Conservation (phyloP, 768 basidiomycete species). For the Russula vinacea region DNA sequence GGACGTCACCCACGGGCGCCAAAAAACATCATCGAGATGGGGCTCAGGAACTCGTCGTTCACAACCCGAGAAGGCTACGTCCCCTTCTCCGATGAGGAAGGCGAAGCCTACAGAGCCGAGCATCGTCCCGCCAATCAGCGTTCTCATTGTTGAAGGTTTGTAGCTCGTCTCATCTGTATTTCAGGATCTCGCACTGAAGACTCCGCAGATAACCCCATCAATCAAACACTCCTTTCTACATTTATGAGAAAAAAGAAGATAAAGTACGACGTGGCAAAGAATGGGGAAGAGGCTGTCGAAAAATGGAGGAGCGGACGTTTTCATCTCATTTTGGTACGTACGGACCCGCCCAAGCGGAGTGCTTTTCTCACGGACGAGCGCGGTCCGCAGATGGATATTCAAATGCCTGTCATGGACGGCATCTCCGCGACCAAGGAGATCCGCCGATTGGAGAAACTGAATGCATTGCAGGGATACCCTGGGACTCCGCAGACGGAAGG, state of each 20-base stretch:
- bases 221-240: conserved; percentile 94
- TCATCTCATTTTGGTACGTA: conserved; percentile 88
- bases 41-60: conserved; percentile 37
- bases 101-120: conserved; percentile 57
- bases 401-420: conserved; percentile 99
- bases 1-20: conserved; percentile 31
- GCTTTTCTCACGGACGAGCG: conserved; percentile 25
- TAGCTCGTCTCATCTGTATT: conserved; percentile 17
- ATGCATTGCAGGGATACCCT: conserved; percentile 63
- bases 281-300: conserved; percentile 92
- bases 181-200: not conserved
- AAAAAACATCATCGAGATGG: conserved; percentile 34
- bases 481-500: conserved; percentile 63
- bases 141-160: conserved; percentile 95
- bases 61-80: conserved; percentile 35
- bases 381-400: conserved; percentile 89
- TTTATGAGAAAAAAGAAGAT: conserved; percentile 97
- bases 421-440: conserved; percentile 97
- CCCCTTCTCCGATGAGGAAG: conserved; percentile 43
- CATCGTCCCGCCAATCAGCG: conserved; percentile 94
- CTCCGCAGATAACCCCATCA: conserved; percentile 89
- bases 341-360: not conserved
- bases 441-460: conserved; percentile 71
- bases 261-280: conserved; percentile 89
- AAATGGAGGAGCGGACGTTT: conserved; percentile 93